A percentile compares a stretch with the other conserved stretches of the same genome.
These are phyloP conservation scores for Colletotrichum siamense DNA, from an alignment of 2,329 filamentous ascomycete species.

Conservation along the genomic window DNA sequence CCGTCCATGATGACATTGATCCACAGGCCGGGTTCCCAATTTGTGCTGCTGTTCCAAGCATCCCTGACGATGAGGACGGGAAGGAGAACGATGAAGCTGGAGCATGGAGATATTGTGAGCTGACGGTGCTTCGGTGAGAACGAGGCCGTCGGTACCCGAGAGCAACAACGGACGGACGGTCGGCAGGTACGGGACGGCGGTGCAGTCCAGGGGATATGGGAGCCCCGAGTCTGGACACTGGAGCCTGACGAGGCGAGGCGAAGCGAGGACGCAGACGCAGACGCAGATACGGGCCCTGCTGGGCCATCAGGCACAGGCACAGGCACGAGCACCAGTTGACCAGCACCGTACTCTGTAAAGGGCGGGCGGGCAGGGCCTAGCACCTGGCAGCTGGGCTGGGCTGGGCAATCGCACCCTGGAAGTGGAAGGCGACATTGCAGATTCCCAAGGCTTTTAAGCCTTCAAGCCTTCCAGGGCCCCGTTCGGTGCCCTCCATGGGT, in stretches of 20 bases:
- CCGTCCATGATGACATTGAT: neutral
- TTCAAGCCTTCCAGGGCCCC: neutral
- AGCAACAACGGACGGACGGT: neutral
- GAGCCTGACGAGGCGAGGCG: neutral
- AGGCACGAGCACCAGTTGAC: neutral
- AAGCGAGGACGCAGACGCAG: neutral
- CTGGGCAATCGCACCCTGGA: neutral
- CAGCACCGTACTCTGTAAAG: neutral
- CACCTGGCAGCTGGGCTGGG: neutral
- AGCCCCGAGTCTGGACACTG: neutral
- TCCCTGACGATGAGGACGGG: neutral
- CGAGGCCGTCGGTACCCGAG: neutral
- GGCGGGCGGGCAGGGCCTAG: neutral
- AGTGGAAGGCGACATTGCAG: neutral
- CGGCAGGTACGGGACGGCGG: neutral
- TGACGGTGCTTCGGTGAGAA: neutral
- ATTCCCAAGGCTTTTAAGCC: neutral
- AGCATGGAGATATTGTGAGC: neutral
- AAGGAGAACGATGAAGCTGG: neutral
- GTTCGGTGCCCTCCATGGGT: neutral
- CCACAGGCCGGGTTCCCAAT: neutral
- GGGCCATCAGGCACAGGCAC: neutral
- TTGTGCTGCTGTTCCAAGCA: neutral
- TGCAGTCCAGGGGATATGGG: neutral
- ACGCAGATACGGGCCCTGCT: neutral